Conservation (phyloP, 352 stramenopile genomes). For the Pythium phragmitis region DNA sequence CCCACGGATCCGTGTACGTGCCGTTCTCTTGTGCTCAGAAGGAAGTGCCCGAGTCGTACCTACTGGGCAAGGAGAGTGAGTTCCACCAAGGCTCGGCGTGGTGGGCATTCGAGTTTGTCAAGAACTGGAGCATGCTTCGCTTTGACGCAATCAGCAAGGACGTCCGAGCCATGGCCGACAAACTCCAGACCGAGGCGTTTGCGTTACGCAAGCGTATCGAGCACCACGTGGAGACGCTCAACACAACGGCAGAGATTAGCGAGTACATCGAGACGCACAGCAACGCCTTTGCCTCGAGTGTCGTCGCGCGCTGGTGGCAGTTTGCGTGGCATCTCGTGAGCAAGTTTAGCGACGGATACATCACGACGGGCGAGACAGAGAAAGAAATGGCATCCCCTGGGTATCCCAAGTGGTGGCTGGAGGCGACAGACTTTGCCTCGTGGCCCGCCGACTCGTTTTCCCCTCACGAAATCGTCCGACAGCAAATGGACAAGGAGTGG, state of each 20-base stretch:
- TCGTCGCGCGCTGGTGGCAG: conserved; percentile 51
- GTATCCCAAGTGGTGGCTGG: conserved; percentile 53
- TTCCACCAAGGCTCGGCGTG: conserved; percentile 53
- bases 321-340: conserved; percentile 50
- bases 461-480: conserved; percentile 23
- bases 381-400: conserved; percentile 43
- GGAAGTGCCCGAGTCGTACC: conserved; percentile 42
- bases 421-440: conserved; percentile 36
- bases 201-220: conserved; percentile 32
- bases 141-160: conserved; percentile 56
- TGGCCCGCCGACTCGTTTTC: conserved; percentile 49
- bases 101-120: conserved; percentile 77
- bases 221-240: conserved; percentile 21
- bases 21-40: conserved; percentile 49
- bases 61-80: conserved; percentile 51
- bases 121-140: conserved; percentile 70
- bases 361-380: conserved; percentile 46
- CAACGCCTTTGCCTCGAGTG: conserved; percentile 43
- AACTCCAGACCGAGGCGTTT: conserved; percentile 38
- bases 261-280: conserved; percentile 31
- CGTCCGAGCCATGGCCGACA: conserved; percentile 31
- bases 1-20: conserved; percentile 53
- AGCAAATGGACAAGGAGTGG: conserved; percentile 23
- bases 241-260: conserved; percentile 27
- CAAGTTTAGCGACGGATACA: conserved; percentile 58